Evolutionary conservation across 1,284 basidiomycete species (phyloP), one percentile per base, ranked within the genome.

Genomic region (Calocybe gambosa): DNA sequence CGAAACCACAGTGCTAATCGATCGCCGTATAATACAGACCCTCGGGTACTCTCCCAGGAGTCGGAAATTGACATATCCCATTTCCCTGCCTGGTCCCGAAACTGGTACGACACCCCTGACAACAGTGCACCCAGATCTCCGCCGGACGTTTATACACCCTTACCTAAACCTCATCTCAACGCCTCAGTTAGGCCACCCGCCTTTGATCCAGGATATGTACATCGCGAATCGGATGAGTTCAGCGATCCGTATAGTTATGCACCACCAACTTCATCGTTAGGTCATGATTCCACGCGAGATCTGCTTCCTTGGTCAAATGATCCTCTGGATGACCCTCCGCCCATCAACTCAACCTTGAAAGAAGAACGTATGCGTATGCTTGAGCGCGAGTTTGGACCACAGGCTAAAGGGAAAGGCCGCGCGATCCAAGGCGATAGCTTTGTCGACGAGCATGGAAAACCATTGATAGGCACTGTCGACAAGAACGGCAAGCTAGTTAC

Each of bases 331-430:
- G 63, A 60, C 20, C 58, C 63, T 0, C 31, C 31, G n/a, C 63
- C 67, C 1, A 55, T 83, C 2, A 70, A 78, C 50, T 64, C 73
- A 2, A 62, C 69, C 9, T 63, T 77, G 39, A 84, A 82, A 58
- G 77, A 81, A 60, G 81, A 84, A 52, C 70, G 82, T 15, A 69
- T 85, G 55, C 73, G 80, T 3, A 82, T 85, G 80, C 68, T 86
- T 7, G 78, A 85, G 58, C 68, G 72, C 12, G 80, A 84, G 55
- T 85, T 85, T 60, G 73, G 75, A 3, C 54, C 57, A 3, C 63
- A 68, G 40, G 63, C 52, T 8, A 67, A 65, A 45, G 58, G 56
- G 5, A 63, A 62, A 38, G 60, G 55, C 10, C 51, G 54, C 38
- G 50, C 50, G 18, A 48, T 34, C 33, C 10, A 21, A 19, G 42